A percentile compares a stretch with the other conserved stretches of the same genome.
These are phyloP conservation scores for Rhizophora mangle DNA, from an alignment of 345 rosid genomes.

Conservation along the genomic window DNA sequence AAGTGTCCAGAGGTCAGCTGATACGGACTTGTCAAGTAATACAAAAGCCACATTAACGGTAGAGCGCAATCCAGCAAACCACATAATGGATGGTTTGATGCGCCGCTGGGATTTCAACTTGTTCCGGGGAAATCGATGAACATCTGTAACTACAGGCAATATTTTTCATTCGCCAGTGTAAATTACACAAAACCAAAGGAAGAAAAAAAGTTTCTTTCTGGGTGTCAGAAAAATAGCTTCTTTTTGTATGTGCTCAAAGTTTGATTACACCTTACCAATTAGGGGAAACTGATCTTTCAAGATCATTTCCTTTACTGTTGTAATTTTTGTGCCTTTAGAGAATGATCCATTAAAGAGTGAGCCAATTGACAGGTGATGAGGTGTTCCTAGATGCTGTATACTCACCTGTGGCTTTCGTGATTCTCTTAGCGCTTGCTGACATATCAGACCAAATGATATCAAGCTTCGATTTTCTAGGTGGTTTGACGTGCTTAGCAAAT, in stretches of 20 bases:
- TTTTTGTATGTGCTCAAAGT: constrained; percentile 19
- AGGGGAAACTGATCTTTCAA: background rate
- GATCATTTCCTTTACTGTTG: background rate
- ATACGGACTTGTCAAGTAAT: constrained; percentile 56
- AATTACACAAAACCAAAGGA: constrained; percentile 20
- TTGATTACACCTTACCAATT: background rate
- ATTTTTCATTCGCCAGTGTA: constrained; percentile 28
- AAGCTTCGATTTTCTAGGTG: no score
- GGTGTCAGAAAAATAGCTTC: constrained; percentile 17
- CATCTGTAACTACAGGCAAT: constrained; percentile 46
- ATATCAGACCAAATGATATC: no score
- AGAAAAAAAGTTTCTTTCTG: constrained; percentile 11
- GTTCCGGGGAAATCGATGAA: constrained; percentile 53
- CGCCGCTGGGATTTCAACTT: constrained; percentile 85
- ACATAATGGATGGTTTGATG: constrained; percentile 74
- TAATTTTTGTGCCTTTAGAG: background rate
- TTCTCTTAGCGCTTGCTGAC: no score
- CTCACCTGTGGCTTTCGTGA: no score
- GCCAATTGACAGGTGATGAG: no score
- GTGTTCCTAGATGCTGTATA: no score
- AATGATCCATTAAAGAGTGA: background rate
- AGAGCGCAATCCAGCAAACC: constrained; percentile 55
- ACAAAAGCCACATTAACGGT: constrained; percentile 83
- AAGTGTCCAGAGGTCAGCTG: constrained; percentile 33
- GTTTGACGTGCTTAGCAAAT: no score